These are phyloP conservation scores for Colletotrichum theobromicola DNA, from an alignment of 2,329 filamentous ascomycete species.

Conservation along the genomic window DNA sequence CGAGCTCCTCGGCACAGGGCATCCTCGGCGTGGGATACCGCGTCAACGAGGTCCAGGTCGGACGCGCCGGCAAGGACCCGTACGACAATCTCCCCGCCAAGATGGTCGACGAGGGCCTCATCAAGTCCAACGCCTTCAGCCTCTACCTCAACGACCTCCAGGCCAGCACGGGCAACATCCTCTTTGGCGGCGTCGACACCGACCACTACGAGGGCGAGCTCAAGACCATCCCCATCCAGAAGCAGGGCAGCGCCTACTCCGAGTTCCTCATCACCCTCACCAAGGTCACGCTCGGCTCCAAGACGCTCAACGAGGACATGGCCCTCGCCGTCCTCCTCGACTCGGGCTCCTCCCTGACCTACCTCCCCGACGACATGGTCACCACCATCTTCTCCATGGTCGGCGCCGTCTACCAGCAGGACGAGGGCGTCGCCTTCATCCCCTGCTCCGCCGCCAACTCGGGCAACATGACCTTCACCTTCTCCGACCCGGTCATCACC, in stretches of 20 bases:
- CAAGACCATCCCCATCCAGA: constrained; percentile 70
- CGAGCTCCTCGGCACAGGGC: constrained; percentile 65
- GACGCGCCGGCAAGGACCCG: constrained; percentile 52
- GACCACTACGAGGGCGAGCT: constrained; percentile 68
- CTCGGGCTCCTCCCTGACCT: constrained; percentile 71
- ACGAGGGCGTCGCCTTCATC: constrained; percentile 63
- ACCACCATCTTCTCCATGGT: constrained; percentile 62
- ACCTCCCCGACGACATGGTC: constrained; percentile 64
- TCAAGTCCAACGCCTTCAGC: constrained; percentile 73
- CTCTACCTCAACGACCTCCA: constrained; percentile 78
- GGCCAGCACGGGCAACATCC: constrained; percentile 67
- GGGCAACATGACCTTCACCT: constrained; percentile 56
- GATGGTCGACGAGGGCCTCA: constrained; percentile 64
- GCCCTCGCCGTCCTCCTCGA: constrained; percentile 72
- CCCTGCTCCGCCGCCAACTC: constrained; percentile 57
- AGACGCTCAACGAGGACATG: constrained; percentile 48
- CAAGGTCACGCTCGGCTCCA: constrained; percentile 50
- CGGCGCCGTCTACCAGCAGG: constrained; percentile 61
- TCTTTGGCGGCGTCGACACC: constrained; percentile 78
- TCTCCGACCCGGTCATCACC: constrained; percentile 56
- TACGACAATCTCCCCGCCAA: constrained; percentile 75
- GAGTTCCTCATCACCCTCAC: constrained; percentile 77
- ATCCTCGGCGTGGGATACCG: constrained; percentile 87
- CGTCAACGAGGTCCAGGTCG: constrained; percentile 77
- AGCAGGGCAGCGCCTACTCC: constrained; percentile 52